Conservation (phyloP, 176 grass and related monocot genomes). For the Phragmites australis region DNA sequence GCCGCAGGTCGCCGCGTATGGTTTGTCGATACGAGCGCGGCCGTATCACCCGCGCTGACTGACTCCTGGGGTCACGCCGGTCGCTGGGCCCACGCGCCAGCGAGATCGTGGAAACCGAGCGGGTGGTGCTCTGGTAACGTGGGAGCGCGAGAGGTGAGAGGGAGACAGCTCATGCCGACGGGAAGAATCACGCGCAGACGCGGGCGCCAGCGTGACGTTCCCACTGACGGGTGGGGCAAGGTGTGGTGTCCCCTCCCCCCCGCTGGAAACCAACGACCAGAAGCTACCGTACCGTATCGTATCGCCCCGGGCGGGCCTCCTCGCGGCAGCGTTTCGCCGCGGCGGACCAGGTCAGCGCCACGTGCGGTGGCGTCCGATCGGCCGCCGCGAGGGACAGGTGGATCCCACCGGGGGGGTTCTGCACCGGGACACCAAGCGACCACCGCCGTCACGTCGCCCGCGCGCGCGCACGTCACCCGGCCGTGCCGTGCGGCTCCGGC, state of each 20-base stretch:
- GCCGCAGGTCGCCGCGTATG: neutral
- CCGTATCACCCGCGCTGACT: neutral
- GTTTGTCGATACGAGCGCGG: neutral
- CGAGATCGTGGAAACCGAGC: accelerated
- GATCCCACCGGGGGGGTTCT: neutral
- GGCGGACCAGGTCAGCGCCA: neutral
- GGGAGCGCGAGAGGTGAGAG: neutral
- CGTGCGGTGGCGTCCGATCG: neutral
- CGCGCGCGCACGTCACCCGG: slow-evolving; percentile 9
- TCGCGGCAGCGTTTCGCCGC: too few species aligned
- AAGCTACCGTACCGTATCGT: too few species aligned
- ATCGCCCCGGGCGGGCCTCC: too few species aligned
- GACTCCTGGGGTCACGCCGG: neutral
- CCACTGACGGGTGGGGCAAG: neutral
- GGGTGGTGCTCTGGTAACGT: too few species aligned
- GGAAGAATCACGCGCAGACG: neutral
- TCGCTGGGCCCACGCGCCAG: neutral
- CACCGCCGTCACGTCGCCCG: neutral
- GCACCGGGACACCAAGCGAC: too few species aligned
- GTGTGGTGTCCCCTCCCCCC: too few species aligned
- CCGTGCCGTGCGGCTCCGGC: too few species aligned
- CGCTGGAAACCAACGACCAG: too few species aligned
- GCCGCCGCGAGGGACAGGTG: neutral
- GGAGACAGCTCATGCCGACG: neutral
- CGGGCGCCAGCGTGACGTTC: neutral